Base-by-base conservation (phyloP, 2,329 filamentous ascomycete species). In the Gliomastix tumulicola region DNA sequence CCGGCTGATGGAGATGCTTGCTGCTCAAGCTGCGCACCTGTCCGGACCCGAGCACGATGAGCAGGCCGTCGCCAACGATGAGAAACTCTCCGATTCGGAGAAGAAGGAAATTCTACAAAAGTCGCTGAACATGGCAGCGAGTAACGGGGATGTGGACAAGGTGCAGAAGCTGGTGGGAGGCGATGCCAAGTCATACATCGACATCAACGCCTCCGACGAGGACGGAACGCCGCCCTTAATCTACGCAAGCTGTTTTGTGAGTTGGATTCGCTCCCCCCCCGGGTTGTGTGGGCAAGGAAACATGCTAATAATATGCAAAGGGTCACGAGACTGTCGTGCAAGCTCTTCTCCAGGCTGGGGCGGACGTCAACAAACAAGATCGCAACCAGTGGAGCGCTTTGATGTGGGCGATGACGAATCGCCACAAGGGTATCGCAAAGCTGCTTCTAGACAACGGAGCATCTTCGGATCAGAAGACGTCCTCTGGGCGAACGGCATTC, bases 341-440 rank as follows among this genome's bases (percentile, higher is more conserved):
- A 41, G 79, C 83, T 25, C 74, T 98, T 35, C 77, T 98, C 36
- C 77, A 88, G 41, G 87, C 88, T 9, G 89, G 90, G 18, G 90
- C 84, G 27, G 77, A 88, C 50, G 88, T 97, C 36, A 88, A 98
- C 63, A 83, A 83, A 50, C 90, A 97, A 60, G 92, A 98, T 56
- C 85, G 83, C 44, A 97, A 97, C 55, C 84, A 94, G 54, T 98
- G 92, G 92, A 97, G 87, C 51, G 86, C 92, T 12, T 71, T 98
- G 42, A 98, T 98, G 89, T 98, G 92, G 92, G 90, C 92, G 34
- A 97, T 97, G 87, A 98, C 92, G 38, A 98, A 98, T 60, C 72
- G 89, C 39, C 92, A 98, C 63, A 97, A 97, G 63, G 82, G 81
- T 33, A 98, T 98, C 47, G 89, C 90, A 23, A 97, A 97, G 61